Percentiles rank a stretch among this genome's conserved stretches.
These are phyloP conservation scores for Fusarium sp. DNA, from an alignment of 2,329 filamentous ascomycete genomes.

Conservation along the genomic window DNA sequence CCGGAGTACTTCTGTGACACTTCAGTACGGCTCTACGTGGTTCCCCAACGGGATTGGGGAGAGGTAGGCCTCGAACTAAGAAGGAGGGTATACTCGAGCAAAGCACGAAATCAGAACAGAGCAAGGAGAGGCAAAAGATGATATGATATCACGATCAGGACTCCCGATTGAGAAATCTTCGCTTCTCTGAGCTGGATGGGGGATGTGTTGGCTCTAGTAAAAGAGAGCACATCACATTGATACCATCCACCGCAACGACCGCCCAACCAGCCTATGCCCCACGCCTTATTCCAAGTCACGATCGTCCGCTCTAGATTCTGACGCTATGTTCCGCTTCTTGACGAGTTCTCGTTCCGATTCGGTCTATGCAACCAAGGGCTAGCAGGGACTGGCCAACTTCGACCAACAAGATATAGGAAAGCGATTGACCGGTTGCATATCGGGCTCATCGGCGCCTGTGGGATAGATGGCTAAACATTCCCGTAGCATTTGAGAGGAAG, in stretches of 20 bases:
- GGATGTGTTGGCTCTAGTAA: slow-evolving; percentile 13
- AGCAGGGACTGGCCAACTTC: slow-evolving; percentile 10
- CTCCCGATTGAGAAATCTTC: background rate
- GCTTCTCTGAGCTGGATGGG: background rate
- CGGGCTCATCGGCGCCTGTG: slow-evolving; percentile 12
- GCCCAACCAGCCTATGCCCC: slow-evolving; percentile 14
- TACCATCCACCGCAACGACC: slow-evolving; percentile 24
- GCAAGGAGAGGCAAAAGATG: background rate
- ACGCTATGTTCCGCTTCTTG: background rate
- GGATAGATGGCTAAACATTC: background rate
- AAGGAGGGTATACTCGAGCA: background rate
- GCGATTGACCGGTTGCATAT: background rate
- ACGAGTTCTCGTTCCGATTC: background rate
- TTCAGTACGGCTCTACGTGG: background rate
- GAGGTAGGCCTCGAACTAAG: background rate
- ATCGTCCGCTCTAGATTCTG: background rate
- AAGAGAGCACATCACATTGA: slow-evolving; percentile 19
- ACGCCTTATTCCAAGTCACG: slow-evolving; percentile 14
- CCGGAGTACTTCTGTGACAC: slow-evolving; percentile 13
- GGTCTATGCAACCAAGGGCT: background rate
- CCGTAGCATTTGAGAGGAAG: background rate
- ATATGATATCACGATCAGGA: background rate
- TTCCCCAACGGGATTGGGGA: background rate
- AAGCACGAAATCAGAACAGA: background rate
- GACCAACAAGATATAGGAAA: slow-evolving; percentile 2